Evolutionary conservation across 163 green algal species (phyloP).

Genomic region (Volvox carteri): DNA sequence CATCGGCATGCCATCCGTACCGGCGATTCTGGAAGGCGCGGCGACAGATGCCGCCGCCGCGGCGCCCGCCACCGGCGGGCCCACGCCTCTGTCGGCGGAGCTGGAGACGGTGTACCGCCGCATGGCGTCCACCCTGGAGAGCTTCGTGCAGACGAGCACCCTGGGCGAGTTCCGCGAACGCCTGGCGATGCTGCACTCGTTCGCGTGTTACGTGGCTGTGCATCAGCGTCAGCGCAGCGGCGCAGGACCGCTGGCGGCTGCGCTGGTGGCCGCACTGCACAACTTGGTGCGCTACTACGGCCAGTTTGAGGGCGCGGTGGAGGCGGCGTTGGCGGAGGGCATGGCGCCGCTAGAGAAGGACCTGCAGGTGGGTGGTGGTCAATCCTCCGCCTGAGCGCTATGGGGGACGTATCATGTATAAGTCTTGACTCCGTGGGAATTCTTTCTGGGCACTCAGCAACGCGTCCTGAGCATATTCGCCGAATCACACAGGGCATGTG

Average conservation of each 20-base stretch:
- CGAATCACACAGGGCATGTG: no score
- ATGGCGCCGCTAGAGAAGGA: constrained; percentile 89
- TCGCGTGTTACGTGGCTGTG: constrained; percentile 78
- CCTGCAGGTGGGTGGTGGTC: constrained; percentile 74
- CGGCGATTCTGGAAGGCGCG: background rate
- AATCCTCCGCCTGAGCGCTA: no score
- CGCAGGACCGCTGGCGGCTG: background rate
- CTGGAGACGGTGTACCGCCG: constrained; percentile 52
- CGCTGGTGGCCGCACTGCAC: constrained; percentile 68
- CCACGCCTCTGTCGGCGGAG: background rate
- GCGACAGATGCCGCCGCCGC: background rate
- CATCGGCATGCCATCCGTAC: constrained; percentile 30
- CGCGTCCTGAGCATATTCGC: no score
- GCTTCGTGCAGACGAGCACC: constrained; percentile 93
- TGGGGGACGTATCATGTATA: no score
- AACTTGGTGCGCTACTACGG: constrained; percentile 90
- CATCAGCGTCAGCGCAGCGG: background rate
- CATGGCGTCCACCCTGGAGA: constrained; percentile 80
- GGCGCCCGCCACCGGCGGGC: background rate
- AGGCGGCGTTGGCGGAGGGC: constrained; percentile 62
- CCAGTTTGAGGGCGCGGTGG: constrained; percentile 81
- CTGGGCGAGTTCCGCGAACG: constrained; percentile 89
- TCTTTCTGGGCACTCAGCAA: no score
- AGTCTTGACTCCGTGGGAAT: no score
- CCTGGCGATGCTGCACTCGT: constrained; percentile 87